Percentiles rank a stretch among this genome's conserved stretches.
phyloP scores from a whole-genome alignment of 352 stramenopile genomes.

The Phytophthora lateralis region DNA sequence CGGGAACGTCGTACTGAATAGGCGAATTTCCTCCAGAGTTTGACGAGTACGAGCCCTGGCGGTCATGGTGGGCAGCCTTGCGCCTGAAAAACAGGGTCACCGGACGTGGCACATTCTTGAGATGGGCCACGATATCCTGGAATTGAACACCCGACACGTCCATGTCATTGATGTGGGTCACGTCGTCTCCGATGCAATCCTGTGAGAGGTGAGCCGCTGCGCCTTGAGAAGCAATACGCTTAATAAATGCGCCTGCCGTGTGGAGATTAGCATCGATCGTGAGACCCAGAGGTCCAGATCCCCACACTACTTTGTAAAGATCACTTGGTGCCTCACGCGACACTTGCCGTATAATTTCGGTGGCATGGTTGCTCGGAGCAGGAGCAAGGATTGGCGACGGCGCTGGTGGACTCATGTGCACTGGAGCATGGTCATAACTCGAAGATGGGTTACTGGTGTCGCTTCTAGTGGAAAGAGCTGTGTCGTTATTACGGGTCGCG shows the following conservation, averaged over 20 bases:
- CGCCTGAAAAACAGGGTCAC: slow-evolving; percentile 83
- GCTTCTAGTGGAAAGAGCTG: slow-evolving; percentile 33
- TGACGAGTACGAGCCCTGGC: slow-evolving; percentile 49
- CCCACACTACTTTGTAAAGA: slow-evolving; percentile 85
- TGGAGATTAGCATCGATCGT: slow-evolving; percentile 81
- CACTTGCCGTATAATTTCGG: slow-evolving; percentile 43
- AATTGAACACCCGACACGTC: slow-evolving; percentile 77
- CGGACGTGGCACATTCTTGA: slow-evolving; percentile 79
- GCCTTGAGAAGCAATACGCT: slow-evolving; percentile 77
- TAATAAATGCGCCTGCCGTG: slow-evolving; percentile 74
- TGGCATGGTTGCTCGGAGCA: slow-evolving; percentile 18
- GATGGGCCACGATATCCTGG: slow-evolving; percentile 75
- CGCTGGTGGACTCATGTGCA: slow-evolving; percentile 23
- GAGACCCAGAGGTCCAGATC: slow-evolving; percentile 70
- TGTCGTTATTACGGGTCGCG: slow-evolving; percentile 42
- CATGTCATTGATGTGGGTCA: slow-evolving; percentile 89
- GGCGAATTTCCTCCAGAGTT: slow-evolving; percentile 39
- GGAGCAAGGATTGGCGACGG: slow-evolving; percentile 21
- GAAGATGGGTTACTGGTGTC: slow-evolving; percentile 24
- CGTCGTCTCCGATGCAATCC: slow-evolving; percentile 79
- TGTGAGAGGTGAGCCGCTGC: slow-evolving; percentile 76
- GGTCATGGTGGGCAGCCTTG: slow-evolving; percentile 33
- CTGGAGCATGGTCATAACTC: slow-evolving; percentile 35
- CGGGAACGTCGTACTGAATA: slow-evolving; percentile 48
- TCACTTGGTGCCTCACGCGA: slow-evolving; percentile 43